Evolutionary conservation across 768 basidiomycete species (phyloP), one percentile per base, ranked within the genome.

Genomic region (Boletus rubropictus): DNA sequence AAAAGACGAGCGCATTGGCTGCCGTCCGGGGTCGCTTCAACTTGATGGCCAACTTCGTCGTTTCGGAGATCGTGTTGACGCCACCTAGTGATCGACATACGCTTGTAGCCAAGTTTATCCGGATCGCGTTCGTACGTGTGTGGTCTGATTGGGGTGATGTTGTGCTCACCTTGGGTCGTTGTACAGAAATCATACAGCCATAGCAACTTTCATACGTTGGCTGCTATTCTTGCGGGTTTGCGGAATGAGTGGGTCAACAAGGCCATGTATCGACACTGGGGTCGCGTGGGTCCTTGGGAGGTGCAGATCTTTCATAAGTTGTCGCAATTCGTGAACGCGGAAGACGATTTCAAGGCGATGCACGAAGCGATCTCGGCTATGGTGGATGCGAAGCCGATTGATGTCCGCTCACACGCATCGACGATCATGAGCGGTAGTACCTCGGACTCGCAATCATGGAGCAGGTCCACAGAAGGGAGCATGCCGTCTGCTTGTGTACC

Each of bases 11-110:
- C 47, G 84, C 85, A 21, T 69, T 92, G 50, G 80, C 79, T 3
- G 83, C 80, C 32, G 76, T 90, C 24, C 78, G 89, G 34, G 85
- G 84, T 11, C 78, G 91, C 20, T 94, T 92, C 69, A 91, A 92
- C 59, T 68, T 94, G 37, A 80, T 90, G 67, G 81, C 83, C 2
- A 83, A 84, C 56, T 96, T 92, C 56, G 79, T 84, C 6, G 71
- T 79, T 18, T 82, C 87, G 3, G 93, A 96, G 69, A 77, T 95
- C 43, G 77, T 91, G 20, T 68, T 90, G 46, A 86, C 91, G 1
- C 75, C 76, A 8, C 82, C 82, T 5, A 65, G 65, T 44, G 81
- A 89, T 44, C 76, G 92, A 17, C 75, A 74, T 29, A 51, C 73
- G 39, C 68, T 96, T 17, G 78, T 89, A 40, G 71, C 70, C 48